Evolutionary conservation across 768 basidiomycete species (phyloP), one percentile per base, ranked within the genome.

Genomic region (Pleurotus salmoneostramineus): DNA sequence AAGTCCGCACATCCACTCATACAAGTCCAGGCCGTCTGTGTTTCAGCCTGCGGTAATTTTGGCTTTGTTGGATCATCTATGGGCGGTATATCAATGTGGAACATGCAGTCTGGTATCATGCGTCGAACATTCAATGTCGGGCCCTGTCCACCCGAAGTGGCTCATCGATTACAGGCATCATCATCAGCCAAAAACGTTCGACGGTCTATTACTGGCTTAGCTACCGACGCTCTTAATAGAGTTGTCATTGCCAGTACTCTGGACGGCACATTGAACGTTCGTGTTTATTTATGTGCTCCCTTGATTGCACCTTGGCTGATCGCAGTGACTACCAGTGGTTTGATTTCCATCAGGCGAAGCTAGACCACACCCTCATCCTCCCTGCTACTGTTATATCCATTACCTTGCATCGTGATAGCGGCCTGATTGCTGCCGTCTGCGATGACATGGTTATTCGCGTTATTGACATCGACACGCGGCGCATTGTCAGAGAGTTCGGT

Each of bases 41-140:
- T 98, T 15, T 89, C 95, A 3, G 89, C 93, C 0, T 99, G 97
- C 67, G 97, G 97, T 6, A 98, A 98, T 66, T 99, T 98, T 67
- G 93, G 91, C 32, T 70, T 98, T 8, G 93, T 85, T 3, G 86
- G 93, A 27, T 89, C 89, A 1, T 91, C 91, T 2, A 87, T 83
- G 0, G 91, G 92, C 2, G 80, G 79, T 27, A 89, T 98, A 40
- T 71, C 84, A 58, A 88, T 95, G 88, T 98, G 93, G 90, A 99
- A 98, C 68, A 85, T 99, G 86, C 96, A 99, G 71, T 94, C 91
- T 3, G 97, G 97, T 1, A 81, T 95, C 58, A 82, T 83, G 63
- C 80, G 96, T 46, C 91, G 89, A 72, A 78, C 81, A 1, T 98
- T 91, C 68, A 74, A 78, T 60, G 66, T 96, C 21, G 89, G 88